Base-by-base conservation (phyloP, 805 yeast genomes). In the Scheffersomyces ergatensis region DNA sequence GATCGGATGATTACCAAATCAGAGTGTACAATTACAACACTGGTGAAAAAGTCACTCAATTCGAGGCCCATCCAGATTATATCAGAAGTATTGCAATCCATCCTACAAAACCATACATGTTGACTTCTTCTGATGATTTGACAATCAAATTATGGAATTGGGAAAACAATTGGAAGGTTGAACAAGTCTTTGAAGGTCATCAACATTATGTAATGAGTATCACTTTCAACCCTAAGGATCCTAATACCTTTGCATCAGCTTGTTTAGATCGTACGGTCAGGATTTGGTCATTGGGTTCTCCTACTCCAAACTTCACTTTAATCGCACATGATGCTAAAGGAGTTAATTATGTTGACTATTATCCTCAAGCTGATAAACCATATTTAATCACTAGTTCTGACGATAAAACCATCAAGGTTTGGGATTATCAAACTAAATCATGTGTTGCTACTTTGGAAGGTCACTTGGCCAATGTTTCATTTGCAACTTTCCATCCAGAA, bases 41-140 rank as follows among this genome's bases (percentile, higher is more conserved):
- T 15, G 90, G 95, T 43, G 99, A 93, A 66, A 89, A 89, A 62
- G 79, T 93, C 47, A 77, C 88, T 29, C 98, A 90, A 67, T 93
- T 92, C 58, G 99, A 93, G 70, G 98, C 97, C 8, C 99, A 93
- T 60, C 96, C 97, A 7, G 99, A 93, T 65, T 93, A 93, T 65
- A 86, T 93, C 57, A 83, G 99, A 62, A 81, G 87, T 42, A 79
- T 93, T 49, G 93, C 96, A 9, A 95, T 92, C 32, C 99, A 93
- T 66, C 97, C 98, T 33, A 76, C 92, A 14, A 87, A 86, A 67
- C 95, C 98, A 18, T 86, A 85, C 54, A 76, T 93, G 37, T 73
- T 93, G 54, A 85, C 97, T 2, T 87, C 89, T 29, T 82, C 92
- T 35, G 99, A 93, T 67, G 99, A 93, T 62, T 80, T 86, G 74